Evolutionary conservation across 1,284 basidiomycete species (phyloP), one percentile per base, ranked within the genome.

Genomic region (Phylloporus gajari): DNA sequence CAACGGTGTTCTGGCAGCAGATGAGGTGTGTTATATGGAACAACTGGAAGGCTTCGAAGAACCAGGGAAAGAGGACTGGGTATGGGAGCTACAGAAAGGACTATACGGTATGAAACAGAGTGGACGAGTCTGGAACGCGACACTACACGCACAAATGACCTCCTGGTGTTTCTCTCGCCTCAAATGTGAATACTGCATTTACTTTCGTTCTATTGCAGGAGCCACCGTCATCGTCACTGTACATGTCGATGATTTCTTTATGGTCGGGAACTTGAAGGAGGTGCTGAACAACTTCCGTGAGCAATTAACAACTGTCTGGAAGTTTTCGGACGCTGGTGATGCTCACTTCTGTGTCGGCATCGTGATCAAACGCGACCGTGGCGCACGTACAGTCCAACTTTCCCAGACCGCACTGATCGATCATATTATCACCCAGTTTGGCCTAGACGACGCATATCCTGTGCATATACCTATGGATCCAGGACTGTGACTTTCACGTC

Each of bases 201-300:
- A 65, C 7, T 27, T 38, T 7, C 40, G 32, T 6, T 58, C 15
- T 1, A 13, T 35, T 42, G 23, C n/a, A 5, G 19, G 17, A 6
- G 38, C 21, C 3, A 53, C 40, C 5, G 35, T 68, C 0, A n/a
- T 68, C 19, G 11, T 56, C 2, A 40, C 32, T 1, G 40, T 68
- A 15, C 68, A 68, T 32, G 68, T 64, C 2, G 61, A 68, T 11
- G 38, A 68, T 46, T 70, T 67, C 60, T 46, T 64, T 27, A 64
- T 65, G 8, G 17, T 67, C 12, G 65, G 11, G 3, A 19, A 38
- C 8, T 61, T 25, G 8, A 44, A 6, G 12, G 3, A 25, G 9
- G 27, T 9, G 7, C 19, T 25, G 3, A 56, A 1, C 11, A 21
- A 11, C 21, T 67, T 70, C 38, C 62, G 56, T 5, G 46, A 32